Evolutionary conservation across 495 filamentous ascomycete species (phyloP).

Genomic region (Neurospora sp.): DNA sequence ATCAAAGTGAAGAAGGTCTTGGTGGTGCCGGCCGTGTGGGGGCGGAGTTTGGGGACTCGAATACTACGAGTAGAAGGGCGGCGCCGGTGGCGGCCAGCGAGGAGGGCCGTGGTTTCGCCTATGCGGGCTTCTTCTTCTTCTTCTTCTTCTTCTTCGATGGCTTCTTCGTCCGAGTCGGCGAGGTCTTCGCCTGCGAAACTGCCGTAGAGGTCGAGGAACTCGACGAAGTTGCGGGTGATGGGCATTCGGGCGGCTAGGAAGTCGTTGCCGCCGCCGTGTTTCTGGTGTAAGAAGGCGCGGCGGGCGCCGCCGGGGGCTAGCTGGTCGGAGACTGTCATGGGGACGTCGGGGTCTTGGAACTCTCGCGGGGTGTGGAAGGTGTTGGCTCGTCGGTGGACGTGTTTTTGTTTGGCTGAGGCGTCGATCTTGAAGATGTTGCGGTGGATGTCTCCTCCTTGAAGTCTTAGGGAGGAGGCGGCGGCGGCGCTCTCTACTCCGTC

Average conservation of each 20-base stretch:
- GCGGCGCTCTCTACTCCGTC: slow-evolving; percentile 11
- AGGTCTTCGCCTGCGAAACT: slow-evolving; percentile 65
- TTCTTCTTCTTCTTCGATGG: slow-evolving; percentile 30
- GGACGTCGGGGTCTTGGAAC: slow-evolving; percentile 11
- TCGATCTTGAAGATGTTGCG: slow-evolving; percentile 57
- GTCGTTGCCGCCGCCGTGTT: slow-evolving; percentile 22
- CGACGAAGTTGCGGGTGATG: slow-evolving; percentile 54
- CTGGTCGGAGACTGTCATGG: slow-evolving; percentile 39
- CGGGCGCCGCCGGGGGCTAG: slow-evolving; percentile 52
- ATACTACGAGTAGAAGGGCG: not conserved
- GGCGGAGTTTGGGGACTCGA: not conserved
- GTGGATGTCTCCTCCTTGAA: slow-evolving; percentile 61
- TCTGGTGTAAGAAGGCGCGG: slow-evolving; percentile 41
- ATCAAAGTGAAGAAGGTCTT: slow-evolving; percentile 60
- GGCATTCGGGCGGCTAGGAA: slow-evolving; percentile 35
- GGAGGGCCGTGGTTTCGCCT: slow-evolving; percentile 42
- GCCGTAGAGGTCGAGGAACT: slow-evolving; percentile 61
- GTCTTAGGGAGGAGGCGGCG: slow-evolving; percentile 43
- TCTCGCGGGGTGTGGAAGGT: slow-evolving; percentile 44
- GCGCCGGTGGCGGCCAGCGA: slow-evolving; percentile 28
- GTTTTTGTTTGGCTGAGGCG: slow-evolving; percentile 36
- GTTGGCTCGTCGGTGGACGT: slow-evolving; percentile 41
- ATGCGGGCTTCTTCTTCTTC: slow-evolving; percentile 28
- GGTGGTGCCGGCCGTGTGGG: slow-evolving; percentile 40
- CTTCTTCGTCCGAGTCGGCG: slow-evolving; percentile 50